Base-by-base conservation (phyloP, 2,329 filamentous ascomycete species). In the Coniella vitis region DNA sequence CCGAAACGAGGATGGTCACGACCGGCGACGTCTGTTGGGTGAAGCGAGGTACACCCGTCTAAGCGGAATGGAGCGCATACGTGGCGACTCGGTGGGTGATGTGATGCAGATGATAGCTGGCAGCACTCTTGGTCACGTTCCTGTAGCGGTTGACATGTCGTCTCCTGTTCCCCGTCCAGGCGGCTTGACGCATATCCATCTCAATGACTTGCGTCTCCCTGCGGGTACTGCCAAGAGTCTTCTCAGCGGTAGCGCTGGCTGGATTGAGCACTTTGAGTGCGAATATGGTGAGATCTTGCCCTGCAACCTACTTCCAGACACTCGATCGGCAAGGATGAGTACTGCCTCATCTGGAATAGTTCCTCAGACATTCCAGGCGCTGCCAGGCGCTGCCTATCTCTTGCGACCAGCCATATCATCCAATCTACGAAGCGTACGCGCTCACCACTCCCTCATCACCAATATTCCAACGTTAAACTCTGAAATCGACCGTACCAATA, bases 391-490 rank as follows among this genome's bases (percentile, higher is more conserved):
- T 4, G 63, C 70, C 1, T 67, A 78, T 55, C 54, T 75, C 8
- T 72, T 79, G 47, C 69, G 78, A 0, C 76, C 78, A 0, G 70
- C 75, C 0, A 63, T 75, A 44, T 76, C 75, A 1, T 71, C 74
- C 1, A 77, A 77, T 53, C 64, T 83, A 4, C 71, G 73, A 29
- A 65, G 65, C 1, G 61, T 83, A 2, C 71, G 74, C 12, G 64
- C 81, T 5, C 80, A 84, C 45, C 80, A 84, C 58, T 83, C 79
- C 0, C 55, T 82, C 2, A 70, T 83, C 5, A 84, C 80, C 0
- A 69, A 72, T 36, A 66, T 78, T 8, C 74, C 73, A 2, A 72
- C 71, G 0, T 54, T 80, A 4, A 52, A 65, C 4, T 61, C 66
- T 7, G 1, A 63, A 10, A n/a, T n/a, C 25, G 5, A 29, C 10